These are phyloP conservation scores for Schizothecium vesticola DNA, from an alignment of 495 filamentous ascomycete species.

Conservation along the genomic window DNA sequence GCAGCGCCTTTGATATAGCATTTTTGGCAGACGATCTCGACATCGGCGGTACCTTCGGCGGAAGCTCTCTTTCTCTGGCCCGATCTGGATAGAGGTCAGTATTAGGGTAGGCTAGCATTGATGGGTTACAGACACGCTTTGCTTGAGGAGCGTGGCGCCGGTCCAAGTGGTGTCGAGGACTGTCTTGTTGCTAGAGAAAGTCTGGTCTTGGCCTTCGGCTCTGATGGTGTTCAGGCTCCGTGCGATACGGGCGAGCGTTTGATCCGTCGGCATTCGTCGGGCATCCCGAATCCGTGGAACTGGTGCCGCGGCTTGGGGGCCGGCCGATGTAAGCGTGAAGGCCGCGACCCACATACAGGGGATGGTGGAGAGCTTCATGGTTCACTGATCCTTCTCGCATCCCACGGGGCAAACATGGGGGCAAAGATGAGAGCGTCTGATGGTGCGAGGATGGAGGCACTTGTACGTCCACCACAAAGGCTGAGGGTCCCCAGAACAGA, in stretches of 20 bases:
- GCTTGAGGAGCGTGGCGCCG: constrained; percentile 5
- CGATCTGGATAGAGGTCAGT: neutral
- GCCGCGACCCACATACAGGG: neutral
- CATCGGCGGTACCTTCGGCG: neutral
- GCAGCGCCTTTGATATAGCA: constrained; percentile 49
- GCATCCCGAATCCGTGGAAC: neutral
- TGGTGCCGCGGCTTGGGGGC: neutral
- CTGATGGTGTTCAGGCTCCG: constrained; percentile 3
- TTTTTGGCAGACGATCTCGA: constrained; percentile 44
- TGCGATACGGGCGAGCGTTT: constrained; percentile 1
- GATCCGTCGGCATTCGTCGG: neutral
- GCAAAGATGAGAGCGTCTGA: too few relatives aligned
- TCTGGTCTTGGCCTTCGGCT: constrained; percentile 8
- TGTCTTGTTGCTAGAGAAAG: constrained; percentile 9
- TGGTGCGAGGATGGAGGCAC: too few relatives aligned
- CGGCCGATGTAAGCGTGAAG: neutral
- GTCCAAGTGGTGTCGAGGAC: constrained; percentile 8
- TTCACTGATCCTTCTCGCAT: too few relatives aligned
- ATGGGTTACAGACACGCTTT: neutral
- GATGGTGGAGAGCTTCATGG: neutral
- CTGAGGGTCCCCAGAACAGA: neutral
- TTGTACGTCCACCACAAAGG: too few relatives aligned
- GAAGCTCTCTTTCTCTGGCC: neutral
- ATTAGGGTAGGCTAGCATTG: neutral
- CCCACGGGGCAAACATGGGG: too few relatives aligned